Evolutionary conservation across 495 filamentous ascomycete genomes (phyloP), one percentile per base, ranked within the genome.

Genomic region (Daldinia loculata): DNA sequence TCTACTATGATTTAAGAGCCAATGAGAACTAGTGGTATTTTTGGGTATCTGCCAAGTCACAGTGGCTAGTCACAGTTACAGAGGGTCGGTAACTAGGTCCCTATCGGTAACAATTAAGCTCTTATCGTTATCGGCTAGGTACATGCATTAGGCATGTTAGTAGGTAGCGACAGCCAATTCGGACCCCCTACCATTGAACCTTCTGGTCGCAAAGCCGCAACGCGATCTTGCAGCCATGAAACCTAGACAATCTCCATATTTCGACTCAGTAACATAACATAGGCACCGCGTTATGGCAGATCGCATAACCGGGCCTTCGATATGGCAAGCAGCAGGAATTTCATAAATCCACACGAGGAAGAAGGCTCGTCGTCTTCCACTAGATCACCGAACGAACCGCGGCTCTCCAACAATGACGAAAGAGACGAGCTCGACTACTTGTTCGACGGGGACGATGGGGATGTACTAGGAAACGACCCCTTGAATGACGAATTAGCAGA

Each of bases 401-500:
- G 60, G 11, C 56, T 64, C 67, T 57, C 67, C 68, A 74, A 67
- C 61, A 72, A 79, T 56, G 74, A 78, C 52, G 77, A 80, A 59
- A 74, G 77, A 59, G 82, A 84, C 77, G 82, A 85, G 52, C 72
- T 81, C 56, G 82, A 85, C 67, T 74, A 84, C 30, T 73, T 83
- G 26, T 80, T 79, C 67, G 80, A 79, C 63, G 73, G 75, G 65
- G 63, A 79, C 34, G 78, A 82, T 61, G 74, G 75, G 56, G 64
- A 74, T 15, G 26, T 84, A 3, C 74, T 84, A 9, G 74, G 76
- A 34, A 82, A 85, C 55, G 87, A 88, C 77, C 82, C 86, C 43
- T 78, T 89, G 15, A 76, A 78, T 52, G 83, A 83, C 59, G 80
- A 85, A 72, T 83, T 53, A 75, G 76, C 76, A 6, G 84, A 74